phyloP scores from a whole-genome alignment of 345 rosid species.

The Linum lewisii region DNA sequence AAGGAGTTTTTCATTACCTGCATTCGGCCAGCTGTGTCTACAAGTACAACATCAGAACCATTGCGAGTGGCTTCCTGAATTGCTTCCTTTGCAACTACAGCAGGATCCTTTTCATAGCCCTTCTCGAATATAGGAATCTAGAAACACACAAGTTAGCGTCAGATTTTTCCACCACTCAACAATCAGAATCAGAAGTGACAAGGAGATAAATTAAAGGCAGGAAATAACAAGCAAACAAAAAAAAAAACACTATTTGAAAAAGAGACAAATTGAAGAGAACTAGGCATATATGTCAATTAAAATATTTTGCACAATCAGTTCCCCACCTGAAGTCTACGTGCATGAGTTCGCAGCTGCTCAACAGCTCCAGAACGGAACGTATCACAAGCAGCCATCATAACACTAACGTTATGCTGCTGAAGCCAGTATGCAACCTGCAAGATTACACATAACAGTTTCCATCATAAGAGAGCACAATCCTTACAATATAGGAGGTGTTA shows the following conservation, averaged over 20 bases:
- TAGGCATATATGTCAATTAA: too few relatives aligned
- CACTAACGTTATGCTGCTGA: constrained; percentile 75
- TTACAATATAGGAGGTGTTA: constrained; percentile 1
- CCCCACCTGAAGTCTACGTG: constrained; percentile 87
- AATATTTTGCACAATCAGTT: background rate
- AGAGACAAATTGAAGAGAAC: too few relatives aligned
- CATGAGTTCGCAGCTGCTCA: constrained; percentile 94
- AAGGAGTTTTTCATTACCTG: constrained; percentile 34
- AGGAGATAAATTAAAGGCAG: too few relatives aligned
- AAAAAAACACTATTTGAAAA: background rate
- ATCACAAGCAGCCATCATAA: constrained; percentile 99
- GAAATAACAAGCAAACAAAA: background rate
- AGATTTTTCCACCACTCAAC: background rate
- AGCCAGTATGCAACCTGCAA: constrained; percentile 96
- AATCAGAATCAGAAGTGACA: too few relatives aligned
- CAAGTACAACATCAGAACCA: constrained; percentile 95
- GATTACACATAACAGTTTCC: background rate
- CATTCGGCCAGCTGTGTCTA: constrained; percentile 99
- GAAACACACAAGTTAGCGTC: constrained; percentile 8
- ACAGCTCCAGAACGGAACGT: constrained; percentile 99
- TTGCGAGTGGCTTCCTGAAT: constrained; percentile 79
- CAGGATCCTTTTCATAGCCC: constrained; percentile 98
- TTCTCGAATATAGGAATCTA: constrained; percentile 96
- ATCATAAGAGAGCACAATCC: constrained; percentile 6
- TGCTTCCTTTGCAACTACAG: constrained; percentile 95